phyloP scores from a whole-genome alignment of 2,329 filamentous ascomycete species.

The Fusarium sp. region DNA sequence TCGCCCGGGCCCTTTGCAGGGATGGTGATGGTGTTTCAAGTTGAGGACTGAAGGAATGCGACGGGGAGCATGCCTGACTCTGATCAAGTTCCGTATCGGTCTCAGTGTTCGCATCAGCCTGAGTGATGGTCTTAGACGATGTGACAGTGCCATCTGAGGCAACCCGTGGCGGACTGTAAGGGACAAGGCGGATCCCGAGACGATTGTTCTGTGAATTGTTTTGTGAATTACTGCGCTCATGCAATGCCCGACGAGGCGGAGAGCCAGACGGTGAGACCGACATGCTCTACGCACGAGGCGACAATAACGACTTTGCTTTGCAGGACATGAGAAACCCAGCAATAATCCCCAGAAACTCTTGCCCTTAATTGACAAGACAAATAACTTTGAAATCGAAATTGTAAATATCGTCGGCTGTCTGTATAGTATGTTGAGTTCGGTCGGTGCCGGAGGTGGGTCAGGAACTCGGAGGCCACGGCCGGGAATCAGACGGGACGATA shows the following conservation, averaged over 20 bases:
- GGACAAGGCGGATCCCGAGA: constrained; percentile 54
- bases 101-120: constrained; percentile 41
- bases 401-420: constrained; percentile 15
- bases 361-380: constrained; percentile 28
- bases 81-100: constrained; percentile 36
- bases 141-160: constrained; percentile 48
- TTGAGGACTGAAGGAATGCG: constrained; percentile 37
- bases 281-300: constrained; percentile 50
- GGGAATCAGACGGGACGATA: constrained; percentile 25
- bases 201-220: constrained; percentile 48
- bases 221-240: constrained; percentile 47
- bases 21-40: constrained; percentile 45
- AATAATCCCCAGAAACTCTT: constrained; percentile 14
- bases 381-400: constrained; percentile 2
- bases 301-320: constrained; percentile 30
- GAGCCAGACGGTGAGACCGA: constrained; percentile 48
- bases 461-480: constrained; percentile 22
- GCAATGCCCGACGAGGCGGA: constrained; percentile 46
- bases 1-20: constrained; percentile 33
- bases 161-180: constrained; percentile 54
- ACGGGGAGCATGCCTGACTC: constrained; percentile 27
- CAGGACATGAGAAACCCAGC: constrained; percentile 38
- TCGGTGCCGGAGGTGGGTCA: constrained; percentile 39
- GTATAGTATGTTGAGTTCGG: constrained; percentile 10
- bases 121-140: constrained; percentile 43